Percentiles rank a stretch among this genome's conserved stretches.
phyloP scores from a whole-genome alignment of 768 basidiomycete species.

The Mycena maculata region DNA sequence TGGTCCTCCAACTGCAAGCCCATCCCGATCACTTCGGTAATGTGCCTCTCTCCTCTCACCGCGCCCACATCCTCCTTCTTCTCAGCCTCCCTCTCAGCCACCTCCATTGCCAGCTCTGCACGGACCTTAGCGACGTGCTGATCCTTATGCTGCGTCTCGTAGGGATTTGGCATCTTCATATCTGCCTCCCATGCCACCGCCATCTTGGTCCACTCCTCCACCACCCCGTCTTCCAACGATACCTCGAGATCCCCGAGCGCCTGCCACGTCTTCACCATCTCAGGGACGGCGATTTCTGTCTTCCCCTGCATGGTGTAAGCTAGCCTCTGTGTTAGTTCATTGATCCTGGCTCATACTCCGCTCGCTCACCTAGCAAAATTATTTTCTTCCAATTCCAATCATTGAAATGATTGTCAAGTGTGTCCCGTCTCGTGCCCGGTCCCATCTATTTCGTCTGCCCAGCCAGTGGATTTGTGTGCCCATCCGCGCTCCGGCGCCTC shows the following conservation, averaged over 20 bases:
- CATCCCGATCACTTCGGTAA: conserved; percentile 17
- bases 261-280: background rate
- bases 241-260: background rate
- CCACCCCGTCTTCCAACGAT: background rate
- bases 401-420: conserved; percentile 44
- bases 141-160: conserved; percentile 12
- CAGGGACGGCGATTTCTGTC: background rate
- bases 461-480: conserved; percentile 40
- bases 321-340: background rate
- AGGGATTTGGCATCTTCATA: conserved; percentile 19
- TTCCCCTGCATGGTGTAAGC: background rate
- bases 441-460: conserved; percentile 48
- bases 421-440: conserved; percentile 39
- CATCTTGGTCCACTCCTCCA: conserved; percentile 17
- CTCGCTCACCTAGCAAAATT: background rate
- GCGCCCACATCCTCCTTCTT: background rate
- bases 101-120: conserved; percentile 34
- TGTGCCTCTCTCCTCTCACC: conserved; percentile 16
- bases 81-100: background rate
- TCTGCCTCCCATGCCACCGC: conserved; percentile 26
- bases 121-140: conserved; percentile 24
- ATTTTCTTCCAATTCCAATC: conserved; percentile 27
- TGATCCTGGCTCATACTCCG: background rate
- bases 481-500: conserved; percentile 42
- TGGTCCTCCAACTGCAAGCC: conserved; percentile 31